Evolutionary conservation across 331 rosid genomes (phyloP).

Genomic region (Acacia pycnantha): DNA sequence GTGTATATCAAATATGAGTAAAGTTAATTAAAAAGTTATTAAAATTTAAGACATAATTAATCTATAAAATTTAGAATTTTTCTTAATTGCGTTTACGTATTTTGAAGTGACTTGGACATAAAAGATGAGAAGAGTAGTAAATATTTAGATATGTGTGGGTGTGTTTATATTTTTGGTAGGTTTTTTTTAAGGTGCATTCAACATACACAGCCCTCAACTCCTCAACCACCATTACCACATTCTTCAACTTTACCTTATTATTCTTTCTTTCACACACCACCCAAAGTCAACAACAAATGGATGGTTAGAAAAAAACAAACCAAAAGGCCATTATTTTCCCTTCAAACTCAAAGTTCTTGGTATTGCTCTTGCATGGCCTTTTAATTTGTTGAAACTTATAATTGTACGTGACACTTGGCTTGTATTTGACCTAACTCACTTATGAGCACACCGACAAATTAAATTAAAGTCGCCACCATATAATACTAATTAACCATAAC

Average conservation of each 20-base stretch:
- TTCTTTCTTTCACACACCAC: neutral
- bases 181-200: neutral
- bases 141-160: neutral
- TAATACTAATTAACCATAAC: neutral
- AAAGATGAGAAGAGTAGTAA: neutral
- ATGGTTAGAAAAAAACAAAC: neutral
- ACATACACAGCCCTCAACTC: neutral
- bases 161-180: neutral
- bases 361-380: neutral
- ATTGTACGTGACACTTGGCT: neutral
- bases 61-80: too few relatives aligned
- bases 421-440: neutral
- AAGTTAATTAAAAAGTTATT: too few relatives aligned
- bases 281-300: conserved; percentile 28
- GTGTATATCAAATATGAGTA: too few relatives aligned
- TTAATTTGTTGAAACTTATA: neutral
- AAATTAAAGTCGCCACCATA: neutral
- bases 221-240: conserved; percentile 16
- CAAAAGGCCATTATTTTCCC: neutral
- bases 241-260: neutral
- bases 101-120: too few relatives aligned
- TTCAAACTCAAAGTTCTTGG: neutral
- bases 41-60: too few relatives aligned
- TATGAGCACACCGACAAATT: neutral
- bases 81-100: too few relatives aligned